Conservation (phyloP, 768 basidiomycete genomes). For the Leccinellum luteum region DNA sequence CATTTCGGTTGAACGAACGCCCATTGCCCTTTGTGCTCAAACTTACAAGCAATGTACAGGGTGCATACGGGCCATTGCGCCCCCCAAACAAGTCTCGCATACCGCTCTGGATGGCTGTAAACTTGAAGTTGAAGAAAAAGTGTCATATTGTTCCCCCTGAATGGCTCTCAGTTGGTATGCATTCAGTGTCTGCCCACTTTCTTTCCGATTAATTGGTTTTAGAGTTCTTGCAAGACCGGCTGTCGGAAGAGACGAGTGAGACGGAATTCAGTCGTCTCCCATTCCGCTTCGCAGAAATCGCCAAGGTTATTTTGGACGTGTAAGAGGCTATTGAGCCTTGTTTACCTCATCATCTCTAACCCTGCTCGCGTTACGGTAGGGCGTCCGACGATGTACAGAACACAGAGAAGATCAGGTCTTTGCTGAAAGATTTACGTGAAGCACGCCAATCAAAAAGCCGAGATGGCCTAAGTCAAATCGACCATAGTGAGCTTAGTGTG, state of each 20-base stretch:
- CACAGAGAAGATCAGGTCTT: conserved; percentile 76
- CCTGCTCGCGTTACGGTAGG: conserved; percentile 38
- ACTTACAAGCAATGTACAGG: conserved; percentile 44
- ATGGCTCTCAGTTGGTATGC: conserved; percentile 84
- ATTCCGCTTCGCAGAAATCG: conserved; percentile 85
- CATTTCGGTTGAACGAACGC: conserved; percentile 63
- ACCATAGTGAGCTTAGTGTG: conserved; percentile 80
- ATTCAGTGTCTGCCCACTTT: background rate
- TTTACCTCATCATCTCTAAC: background rate
- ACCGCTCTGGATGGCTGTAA: conserved; percentile 96
- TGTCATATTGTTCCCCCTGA: conserved; percentile 88
- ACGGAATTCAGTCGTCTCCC: conserved; percentile 78
- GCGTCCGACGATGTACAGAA: conserved; percentile 88
- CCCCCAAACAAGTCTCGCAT: conserved; percentile 83
- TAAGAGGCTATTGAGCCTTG: conserved; percentile 37
- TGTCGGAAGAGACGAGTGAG: conserved; percentile 71
- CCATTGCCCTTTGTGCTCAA: conserved; percentile 7
- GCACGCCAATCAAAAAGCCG: conserved; percentile 92
- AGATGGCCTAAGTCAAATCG: conserved; percentile 75
- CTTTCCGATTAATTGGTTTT: background rate
- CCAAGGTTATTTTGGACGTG: conserved; percentile 93
- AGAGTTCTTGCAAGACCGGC: conserved; percentile 80
- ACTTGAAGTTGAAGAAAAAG: conserved; percentile 92
- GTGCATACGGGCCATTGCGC: conserved; percentile 87
- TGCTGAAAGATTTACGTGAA: conserved; percentile 95